Percentiles rank a stretch among this genome's conserved stretches.
These are phyloP conservation scores for Colletotrichum sp. DNA, from an alignment of 2,329 filamentous ascomycete species.

Conservation along the genomic window DNA sequence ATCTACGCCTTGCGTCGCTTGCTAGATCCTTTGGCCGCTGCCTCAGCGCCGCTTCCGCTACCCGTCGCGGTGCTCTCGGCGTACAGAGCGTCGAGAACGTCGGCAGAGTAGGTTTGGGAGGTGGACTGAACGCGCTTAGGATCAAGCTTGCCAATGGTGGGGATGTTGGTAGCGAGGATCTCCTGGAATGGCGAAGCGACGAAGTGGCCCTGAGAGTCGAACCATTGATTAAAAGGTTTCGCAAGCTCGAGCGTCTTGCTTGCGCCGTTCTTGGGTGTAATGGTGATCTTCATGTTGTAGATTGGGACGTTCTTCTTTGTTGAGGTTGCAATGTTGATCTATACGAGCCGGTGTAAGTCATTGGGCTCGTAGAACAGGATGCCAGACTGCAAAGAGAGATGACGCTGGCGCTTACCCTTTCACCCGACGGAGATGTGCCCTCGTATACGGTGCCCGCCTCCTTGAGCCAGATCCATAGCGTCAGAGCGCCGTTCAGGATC, in stretches of 20 bases:
- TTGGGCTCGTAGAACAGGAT: not conserved
- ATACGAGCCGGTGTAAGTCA: constrained; percentile 20
- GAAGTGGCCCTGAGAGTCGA: constrained; percentile 75
- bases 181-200: constrained; percentile 79
- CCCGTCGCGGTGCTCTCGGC: constrained; percentile 37
- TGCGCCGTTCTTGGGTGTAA: constrained; percentile 46
- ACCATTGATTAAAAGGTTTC: constrained; percentile 76
- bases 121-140: constrained; percentile 56
- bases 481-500: constrained; percentile 77
- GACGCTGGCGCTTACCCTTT: constrained; percentile 55
- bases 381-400: not conserved
- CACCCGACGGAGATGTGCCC: constrained; percentile 69
- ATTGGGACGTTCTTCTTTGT: constrained; percentile 81
- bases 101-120: constrained; percentile 42
- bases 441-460: constrained; percentile 85
- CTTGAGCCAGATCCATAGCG: constrained; percentile 83
- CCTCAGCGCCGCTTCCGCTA: constrained; percentile 34
- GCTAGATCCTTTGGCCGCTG: constrained; percentile 43
- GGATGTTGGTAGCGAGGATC: constrained; percentile 73
- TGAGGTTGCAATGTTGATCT: constrained; percentile 77
- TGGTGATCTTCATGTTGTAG: constrained; percentile 76
- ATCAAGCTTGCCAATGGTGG: constrained; percentile 70
- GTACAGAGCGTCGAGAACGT: constrained; percentile 52
- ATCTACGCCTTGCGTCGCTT: constrained; percentile 52
- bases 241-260: constrained; percentile 57